Evolutionary conservation across 176 grass and related monocot species (phyloP).

Genomic region (Rhipidocladum racemiflorum): DNA sequence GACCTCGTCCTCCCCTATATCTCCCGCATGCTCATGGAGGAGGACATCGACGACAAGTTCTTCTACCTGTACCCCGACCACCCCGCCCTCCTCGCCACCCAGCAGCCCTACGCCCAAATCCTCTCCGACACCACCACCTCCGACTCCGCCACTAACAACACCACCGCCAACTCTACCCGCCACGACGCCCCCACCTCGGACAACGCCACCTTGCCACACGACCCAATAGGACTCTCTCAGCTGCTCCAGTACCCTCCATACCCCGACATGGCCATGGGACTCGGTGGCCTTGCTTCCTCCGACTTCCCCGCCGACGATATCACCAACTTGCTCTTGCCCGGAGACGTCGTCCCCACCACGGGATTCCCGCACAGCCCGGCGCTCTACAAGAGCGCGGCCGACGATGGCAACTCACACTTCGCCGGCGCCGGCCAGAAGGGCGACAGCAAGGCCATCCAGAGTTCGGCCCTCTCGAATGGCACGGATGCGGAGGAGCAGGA

Average conservation of each 20-base stretch:
- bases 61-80: constrained; percentile 53
- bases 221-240: too few species aligned
- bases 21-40: constrained; percentile 71
- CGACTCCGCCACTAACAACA: too few species aligned
- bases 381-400: neutral
- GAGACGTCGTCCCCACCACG: neutral
- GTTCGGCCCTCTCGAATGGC: neutral
- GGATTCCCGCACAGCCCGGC: neutral
- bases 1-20: constrained; percentile 73
- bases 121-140: constrained; percentile 37
- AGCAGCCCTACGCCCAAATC: constrained; percentile 47
- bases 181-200: neutral
- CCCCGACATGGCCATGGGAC: neutral
- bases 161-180: too few species aligned
- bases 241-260: too few species aligned
- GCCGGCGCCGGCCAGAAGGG: neutral
- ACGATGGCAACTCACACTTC: neutral
- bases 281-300: neutral
- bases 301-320: neutral
- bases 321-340: neutral
- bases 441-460: neutral
- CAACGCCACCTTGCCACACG: too few species aligned
- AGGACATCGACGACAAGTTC: constrained; percentile 64
- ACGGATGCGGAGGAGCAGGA: neutral
- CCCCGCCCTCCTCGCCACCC: constrained; percentile 42